A percentile compares a stretch with the other conserved stretches of the same genome.
These are phyloP conservation scores for Xylaria sp. DNA, from an alignment of 2,329 filamentous ascomycete genomes.

Conservation along the genomic window DNA sequence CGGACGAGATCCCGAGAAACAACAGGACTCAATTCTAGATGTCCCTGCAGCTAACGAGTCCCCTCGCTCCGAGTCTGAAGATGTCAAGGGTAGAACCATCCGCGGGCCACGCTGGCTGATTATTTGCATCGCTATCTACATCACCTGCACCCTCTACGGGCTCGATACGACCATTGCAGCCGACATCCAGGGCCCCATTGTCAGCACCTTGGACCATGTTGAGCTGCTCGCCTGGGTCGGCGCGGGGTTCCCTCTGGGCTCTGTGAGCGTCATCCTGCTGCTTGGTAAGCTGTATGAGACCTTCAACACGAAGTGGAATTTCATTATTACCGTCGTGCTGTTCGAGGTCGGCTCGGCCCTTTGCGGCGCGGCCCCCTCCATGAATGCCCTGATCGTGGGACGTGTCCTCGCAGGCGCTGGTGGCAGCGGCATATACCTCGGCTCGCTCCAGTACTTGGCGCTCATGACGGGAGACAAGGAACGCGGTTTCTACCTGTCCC, in stretches of 20 bases:
- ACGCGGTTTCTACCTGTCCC: conserved; percentile 49
- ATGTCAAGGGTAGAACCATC: conserved; percentile 1
- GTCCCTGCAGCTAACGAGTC: neutral
- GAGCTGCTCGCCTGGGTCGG: conserved; percentile 56
- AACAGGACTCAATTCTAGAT: neutral
- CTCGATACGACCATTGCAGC: conserved; percentile 60
- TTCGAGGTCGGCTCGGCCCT: conserved; percentile 50
- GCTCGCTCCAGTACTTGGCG: conserved; percentile 47
- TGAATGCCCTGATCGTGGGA: conserved; percentile 44
- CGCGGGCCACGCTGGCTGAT: conserved; percentile 1
- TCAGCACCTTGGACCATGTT: conserved; percentile 51
- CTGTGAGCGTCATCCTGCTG: conserved; percentile 53
- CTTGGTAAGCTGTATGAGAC: conserved; percentile 52
- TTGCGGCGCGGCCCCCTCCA: conserved; percentile 49
- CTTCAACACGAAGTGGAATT: conserved; percentile 58
- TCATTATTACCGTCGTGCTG: conserved; percentile 38
- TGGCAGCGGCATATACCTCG: conserved; percentile 44
- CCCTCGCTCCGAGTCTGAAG: neutral
- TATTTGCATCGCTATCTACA: conserved; percentile 1
- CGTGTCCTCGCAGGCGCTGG: conserved; percentile 32
- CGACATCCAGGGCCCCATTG: conserved; percentile 55
- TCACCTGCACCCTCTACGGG: conserved; percentile 50
- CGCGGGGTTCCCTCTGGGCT: conserved; percentile 54
- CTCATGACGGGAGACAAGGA: conserved; percentile 48
- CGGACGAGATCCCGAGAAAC: neutral